phyloP scores from a whole-genome alignment of 2,329 filamentous ascomycete genomes.

The Arthrinium puccinioides region DNA sequence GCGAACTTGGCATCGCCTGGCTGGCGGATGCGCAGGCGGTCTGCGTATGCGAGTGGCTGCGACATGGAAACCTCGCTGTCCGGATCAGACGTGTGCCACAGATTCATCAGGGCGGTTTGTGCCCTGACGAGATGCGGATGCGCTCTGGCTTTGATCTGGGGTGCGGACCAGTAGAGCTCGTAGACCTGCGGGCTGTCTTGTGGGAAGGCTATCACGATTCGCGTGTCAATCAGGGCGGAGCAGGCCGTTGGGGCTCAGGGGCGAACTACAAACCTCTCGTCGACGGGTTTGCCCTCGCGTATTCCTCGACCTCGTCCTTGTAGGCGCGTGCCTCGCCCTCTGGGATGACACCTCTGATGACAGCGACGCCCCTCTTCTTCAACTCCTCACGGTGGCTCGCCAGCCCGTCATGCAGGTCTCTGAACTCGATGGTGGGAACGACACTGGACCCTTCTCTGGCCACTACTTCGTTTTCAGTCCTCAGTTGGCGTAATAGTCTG shows the following conservation, averaged over 20 bases:
- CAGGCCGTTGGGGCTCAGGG: neutral
- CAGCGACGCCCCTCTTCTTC: slow-evolving; percentile 51
- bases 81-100: slow-evolving; percentile 52
- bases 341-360: slow-evolving; percentile 60
- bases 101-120: slow-evolving; percentile 54
- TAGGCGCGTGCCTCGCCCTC: slow-evolving; percentile 55
- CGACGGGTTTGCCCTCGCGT: slow-evolving; percentile 55
- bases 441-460: slow-evolving; percentile 35
- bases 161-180: slow-evolving; percentile 67
- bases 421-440: slow-evolving; percentile 46
- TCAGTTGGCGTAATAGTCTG: slow-evolving; percentile 36
- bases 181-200: slow-evolving; percentile 61
- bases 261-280: slow-evolving; percentile 37
- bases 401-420: slow-evolving; percentile 32
- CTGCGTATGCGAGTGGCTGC: slow-evolving; percentile 61
- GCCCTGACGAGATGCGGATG: slow-evolving; percentile 57
- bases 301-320: slow-evolving; percentile 58
- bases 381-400: slow-evolving; percentile 38
- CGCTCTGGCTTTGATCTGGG: slow-evolving; percentile 60
- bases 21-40: slow-evolving; percentile 62
- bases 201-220: slow-evolving; percentile 49
- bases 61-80: slow-evolving; percentile 38
- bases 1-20: slow-evolving; percentile 64
- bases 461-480: slow-evolving; percentile 39
- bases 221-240: slow-evolving; percentile 5